phyloP scores from a whole-genome alignment of 345 rosid species.

The Zanthoxylum bungeanum region DNA sequence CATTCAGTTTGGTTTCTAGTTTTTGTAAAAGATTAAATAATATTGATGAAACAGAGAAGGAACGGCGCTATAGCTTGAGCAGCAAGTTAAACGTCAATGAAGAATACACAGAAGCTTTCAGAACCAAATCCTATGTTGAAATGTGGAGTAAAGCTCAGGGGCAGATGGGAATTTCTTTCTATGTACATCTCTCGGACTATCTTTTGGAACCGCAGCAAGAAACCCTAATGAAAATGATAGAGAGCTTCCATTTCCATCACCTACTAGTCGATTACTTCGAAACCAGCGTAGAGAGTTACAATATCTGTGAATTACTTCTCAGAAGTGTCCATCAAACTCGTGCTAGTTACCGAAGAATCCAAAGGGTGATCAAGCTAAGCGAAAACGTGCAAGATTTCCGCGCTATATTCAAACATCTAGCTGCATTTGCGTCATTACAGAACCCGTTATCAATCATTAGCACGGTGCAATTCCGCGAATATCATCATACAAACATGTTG shows the following conservation, averaged over 20 bases:
- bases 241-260: slow-evolving; percentile 32
- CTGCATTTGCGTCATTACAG: slow-evolving; percentile 38
- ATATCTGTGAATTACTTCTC: slow-evolving; percentile 60
- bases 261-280: slow-evolving; percentile 53
- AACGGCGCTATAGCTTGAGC: slow-evolving; percentile 29
- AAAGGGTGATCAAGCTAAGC: slow-evolving; percentile 45
- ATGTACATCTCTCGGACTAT: slow-evolving; percentile 47
- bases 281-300: slow-evolving; percentile 50
- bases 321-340: slow-evolving; percentile 52
- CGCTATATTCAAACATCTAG: slow-evolving; percentile 47
- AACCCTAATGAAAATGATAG: slow-evolving; percentile 37
- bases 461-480: slow-evolving; percentile 29
- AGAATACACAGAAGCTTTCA: slow-evolving; percentile 82
- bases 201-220: slow-evolving; percentile 61
- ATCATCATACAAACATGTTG: slow-evolving; percentile 42
- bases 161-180: slow-evolving; percentile 29
- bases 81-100: slow-evolving; percentile 54
- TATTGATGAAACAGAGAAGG: too few species aligned
- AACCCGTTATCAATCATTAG: slow-evolving; percentile 54
- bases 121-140: slow-evolving; percentile 74
- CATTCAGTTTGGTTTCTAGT: too few species aligned
- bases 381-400: slow-evolving; percentile 23
- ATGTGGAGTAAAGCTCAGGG: slow-evolving; percentile 58
- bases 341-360: slow-evolving; percentile 42
- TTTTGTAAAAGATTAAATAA: too few species aligned